phyloP scores from a whole-genome alignment of 2,329 filamentous ascomycete genomes.

The Fusarium algeriense region DNA sequence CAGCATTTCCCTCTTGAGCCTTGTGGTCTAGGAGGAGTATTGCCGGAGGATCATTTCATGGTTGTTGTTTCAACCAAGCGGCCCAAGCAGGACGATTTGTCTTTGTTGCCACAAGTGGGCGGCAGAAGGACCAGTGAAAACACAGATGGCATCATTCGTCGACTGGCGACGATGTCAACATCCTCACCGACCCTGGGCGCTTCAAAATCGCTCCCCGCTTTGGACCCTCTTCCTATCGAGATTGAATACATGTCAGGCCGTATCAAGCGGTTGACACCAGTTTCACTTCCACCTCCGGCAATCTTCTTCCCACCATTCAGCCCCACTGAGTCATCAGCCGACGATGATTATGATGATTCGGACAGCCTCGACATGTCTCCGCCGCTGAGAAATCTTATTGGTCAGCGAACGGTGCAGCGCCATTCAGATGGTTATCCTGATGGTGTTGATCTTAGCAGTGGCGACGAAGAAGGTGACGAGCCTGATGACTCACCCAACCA shows the following conservation, averaged over 20 bases:
- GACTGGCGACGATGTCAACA: slow-evolving; percentile 58
- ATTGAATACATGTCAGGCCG: slow-evolving; percentile 61
- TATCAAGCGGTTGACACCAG: slow-evolving; percentile 60
- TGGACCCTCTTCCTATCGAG: slow-evolving; percentile 45
- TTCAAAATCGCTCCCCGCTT: slow-evolving; percentile 1
- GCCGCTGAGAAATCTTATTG: slow-evolving; percentile 50
- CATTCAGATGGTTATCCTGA: slow-evolving; percentile 58
- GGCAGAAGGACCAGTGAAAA: slow-evolving; percentile 46
- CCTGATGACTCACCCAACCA: slow-evolving; percentile 51
- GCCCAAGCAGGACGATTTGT: slow-evolving; percentile 47
- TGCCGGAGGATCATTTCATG: slow-evolving; percentile 74
- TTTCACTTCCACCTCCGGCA: slow-evolving; percentile 64
- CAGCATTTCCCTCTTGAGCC: slow-evolving; percentile 62
- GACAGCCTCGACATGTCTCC: slow-evolving; percentile 48
- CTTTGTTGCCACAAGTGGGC: neutral
- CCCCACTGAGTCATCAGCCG: slow-evolving; percentile 53
- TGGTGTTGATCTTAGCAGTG: slow-evolving; percentile 56
- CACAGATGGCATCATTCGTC: slow-evolving; percentile 57
- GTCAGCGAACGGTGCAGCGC: slow-evolving; percentile 52
- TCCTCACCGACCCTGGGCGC: slow-evolving; percentile 49
- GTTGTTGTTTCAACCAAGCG: slow-evolving; percentile 66
- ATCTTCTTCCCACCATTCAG: slow-evolving; percentile 65
- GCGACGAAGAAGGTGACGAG: slow-evolving; percentile 58
- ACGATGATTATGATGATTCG: slow-evolving; percentile 48
- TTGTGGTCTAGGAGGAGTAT: slow-evolving; percentile 69